Percentiles rank a stretch among this genome's conserved stretches.
Evolutionary conservation across 257 asterid species (phyloP).

Genomic region (Nicotiana undulata): DNA sequence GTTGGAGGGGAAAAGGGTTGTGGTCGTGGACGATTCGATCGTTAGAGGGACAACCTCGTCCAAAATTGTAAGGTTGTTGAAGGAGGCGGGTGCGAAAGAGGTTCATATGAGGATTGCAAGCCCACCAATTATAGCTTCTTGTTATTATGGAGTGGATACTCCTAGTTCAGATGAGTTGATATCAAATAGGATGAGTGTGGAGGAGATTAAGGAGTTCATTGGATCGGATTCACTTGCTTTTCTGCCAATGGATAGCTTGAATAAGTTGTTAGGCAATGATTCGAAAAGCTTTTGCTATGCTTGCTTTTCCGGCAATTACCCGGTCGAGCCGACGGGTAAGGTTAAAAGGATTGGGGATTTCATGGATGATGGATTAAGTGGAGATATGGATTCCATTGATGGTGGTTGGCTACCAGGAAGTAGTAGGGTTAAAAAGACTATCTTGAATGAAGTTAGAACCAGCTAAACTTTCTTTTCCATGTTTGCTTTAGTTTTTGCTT

Average conservation of each 20-base stretch:
- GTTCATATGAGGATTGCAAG: conserved; percentile 94
- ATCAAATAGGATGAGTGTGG: conserved; percentile 64
- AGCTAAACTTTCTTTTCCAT: neutral
- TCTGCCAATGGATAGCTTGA: conserved; percentile 50
- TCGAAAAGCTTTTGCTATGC: conserved; percentile 55
- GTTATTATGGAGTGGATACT: conserved; percentile 86
- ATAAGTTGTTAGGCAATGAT: conserved; percentile 37
- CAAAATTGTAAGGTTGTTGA: conserved; percentile 76
- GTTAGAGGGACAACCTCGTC: conserved; percentile 91
- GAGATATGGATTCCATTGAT: conserved; percentile 45
- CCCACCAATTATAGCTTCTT: conserved; percentile 81
- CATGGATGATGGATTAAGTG: conserved; percentile 81
- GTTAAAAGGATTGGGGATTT: conserved; percentile 84
- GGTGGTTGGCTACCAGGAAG: conserved; percentile 48
- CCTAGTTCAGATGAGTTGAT: conserved; percentile 76
- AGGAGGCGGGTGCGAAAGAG: conserved; percentile 89
- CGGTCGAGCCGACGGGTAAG: conserved; percentile 65
- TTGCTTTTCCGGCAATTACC: conserved; percentile 72
- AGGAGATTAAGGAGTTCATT: conserved; percentile 67
- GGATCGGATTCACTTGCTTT: conserved; percentile 85
- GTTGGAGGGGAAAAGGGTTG: conserved; percentile 92
- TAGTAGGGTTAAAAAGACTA: neutral
- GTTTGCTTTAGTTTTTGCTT: neutral
- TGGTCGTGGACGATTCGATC: conserved; percentile 93
- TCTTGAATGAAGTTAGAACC: conserved; percentile 7